phyloP scores from a whole-genome alignment of 805 yeast genomes.

The Wickerhamomyces mucosus region DNA sequence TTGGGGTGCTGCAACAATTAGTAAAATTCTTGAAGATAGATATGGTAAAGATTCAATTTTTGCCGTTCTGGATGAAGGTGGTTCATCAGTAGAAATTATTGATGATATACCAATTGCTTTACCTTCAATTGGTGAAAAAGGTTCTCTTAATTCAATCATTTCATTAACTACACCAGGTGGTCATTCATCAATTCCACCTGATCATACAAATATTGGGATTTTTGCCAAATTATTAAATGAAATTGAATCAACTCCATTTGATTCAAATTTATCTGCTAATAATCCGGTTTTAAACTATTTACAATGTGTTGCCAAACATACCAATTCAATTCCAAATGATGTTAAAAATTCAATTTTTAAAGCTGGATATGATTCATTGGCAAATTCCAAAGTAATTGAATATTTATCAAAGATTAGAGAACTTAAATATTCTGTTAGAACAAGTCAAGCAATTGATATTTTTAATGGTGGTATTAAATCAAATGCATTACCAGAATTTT shows the following conservation, averaged over 20 bases:
- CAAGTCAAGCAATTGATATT: constrained; percentile 44
- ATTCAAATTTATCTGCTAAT: constrained; percentile 30
- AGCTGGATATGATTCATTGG: constrained; percentile 23
- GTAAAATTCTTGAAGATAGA: constrained; percentile 32
- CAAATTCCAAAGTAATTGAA: constrained; percentile 27
- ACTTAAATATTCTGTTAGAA: constrained; percentile 27
- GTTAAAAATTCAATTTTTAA: constrained; percentile 23
- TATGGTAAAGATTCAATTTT: constrained; percentile 52
- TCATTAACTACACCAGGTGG: constrained; percentile 58
- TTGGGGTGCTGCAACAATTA: constrained; percentile 46
- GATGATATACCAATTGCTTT: constrained; percentile 35
- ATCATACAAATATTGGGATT: constrained; percentile 66
- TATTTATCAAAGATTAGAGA: constrained; percentile 30
- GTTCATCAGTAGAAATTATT: constrained; percentile 30
- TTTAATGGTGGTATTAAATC: constrained; percentile 57
- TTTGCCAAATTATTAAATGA: constrained; percentile 41
- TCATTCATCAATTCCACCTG: constrained; percentile 64
- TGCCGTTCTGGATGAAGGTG: constrained; percentile 58
- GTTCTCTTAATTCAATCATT: constrained; percentile 42
- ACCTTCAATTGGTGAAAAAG: constrained; percentile 56
- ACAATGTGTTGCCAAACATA: constrained; percentile 54
- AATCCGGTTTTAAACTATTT: constrained; percentile 48
- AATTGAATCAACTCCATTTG: constrained; percentile 47
- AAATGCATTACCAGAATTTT: constrained; percentile 58
- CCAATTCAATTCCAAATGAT: constrained; percentile 16